Evolutionary conservation across 169 alveolate species (phyloP).

Genomic region (Pseudocohnilembus persalinus): DNA sequence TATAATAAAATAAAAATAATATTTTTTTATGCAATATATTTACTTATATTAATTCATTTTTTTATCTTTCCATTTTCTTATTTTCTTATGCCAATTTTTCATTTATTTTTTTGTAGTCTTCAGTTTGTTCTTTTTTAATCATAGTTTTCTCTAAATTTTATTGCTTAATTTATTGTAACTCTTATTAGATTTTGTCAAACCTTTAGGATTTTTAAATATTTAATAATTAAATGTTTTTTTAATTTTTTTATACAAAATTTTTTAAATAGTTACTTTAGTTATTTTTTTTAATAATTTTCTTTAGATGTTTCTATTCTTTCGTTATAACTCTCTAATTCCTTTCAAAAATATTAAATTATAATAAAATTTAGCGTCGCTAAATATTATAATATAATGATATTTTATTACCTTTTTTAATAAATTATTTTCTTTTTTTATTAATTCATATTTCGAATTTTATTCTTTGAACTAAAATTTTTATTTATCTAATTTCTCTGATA

Average conservation of each 20-base stretch:
- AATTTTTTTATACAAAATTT: neutral
- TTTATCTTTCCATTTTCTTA: slow-evolving; percentile 21
- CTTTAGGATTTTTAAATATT: neutral
- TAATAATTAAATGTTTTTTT: neutral
- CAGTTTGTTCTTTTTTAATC: slow-evolving; percentile 9
- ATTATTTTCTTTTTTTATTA: slow-evolving; percentile 11
- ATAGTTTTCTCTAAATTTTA: slow-evolving; percentile 4
- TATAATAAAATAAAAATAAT: no score
- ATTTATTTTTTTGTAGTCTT: slow-evolving; percentile 18
- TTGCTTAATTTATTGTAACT: slow-evolving; percentile 2
- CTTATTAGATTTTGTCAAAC: neutral
- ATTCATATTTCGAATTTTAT: slow-evolving; percentile 13
- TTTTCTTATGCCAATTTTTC: slow-evolving; percentile 3
- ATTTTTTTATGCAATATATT: no score
- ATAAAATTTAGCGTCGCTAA: neutral
- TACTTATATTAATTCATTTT: slow-evolving; percentile 19
- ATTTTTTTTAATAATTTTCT: slow-evolving; percentile 1
- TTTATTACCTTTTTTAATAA: neutral
- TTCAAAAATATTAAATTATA: neutral
- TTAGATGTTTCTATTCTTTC: neutral
- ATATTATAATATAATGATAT: neutral
- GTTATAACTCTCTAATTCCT: slow-evolving; percentile 17
- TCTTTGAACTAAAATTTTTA: slow-evolving; percentile 8
- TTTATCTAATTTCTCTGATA: slow-evolving; percentile 4
- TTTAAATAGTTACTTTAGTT: slow-evolving; percentile 1